Base-by-base conservation (phyloP, 805 yeast genomes). In the Candida sonorensis region DNA sequence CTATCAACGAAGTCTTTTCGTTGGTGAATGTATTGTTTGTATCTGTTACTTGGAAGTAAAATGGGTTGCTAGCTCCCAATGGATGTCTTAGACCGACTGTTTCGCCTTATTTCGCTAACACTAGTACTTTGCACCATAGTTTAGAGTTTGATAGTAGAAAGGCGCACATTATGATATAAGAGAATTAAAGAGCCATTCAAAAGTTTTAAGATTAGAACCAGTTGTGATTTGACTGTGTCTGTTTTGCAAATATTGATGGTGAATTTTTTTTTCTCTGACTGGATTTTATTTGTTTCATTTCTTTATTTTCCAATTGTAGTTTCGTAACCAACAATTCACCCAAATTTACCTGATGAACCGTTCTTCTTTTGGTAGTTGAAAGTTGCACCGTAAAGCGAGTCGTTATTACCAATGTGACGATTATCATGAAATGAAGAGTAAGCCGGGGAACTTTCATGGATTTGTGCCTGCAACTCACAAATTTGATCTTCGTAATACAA, bases 301-400 rank as follows among this genome's bases (percentile, higher is more conserved):
- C n/a, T n/a, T n/a, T n/a, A n/a, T n/a, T n/a, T n/a, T n/a, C n/a
- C n/a, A n/a, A n/a, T n/a, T n/a, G n/a, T n/a, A n/a, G 85, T 50
- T 80, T 86, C 7, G 79, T 57, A 0, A 79, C 73, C 17, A 78
- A 59, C 88, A 87, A 80, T 7, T 86, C 86, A 20, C 87, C 88
- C 10, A 80, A 46, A 17, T 73, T 66, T 10, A 76, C 70, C 26
- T 78, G 79, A 29, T 42, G 40, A 20, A 60, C 47, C 26, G 52
- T 59, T 7, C 8, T 46, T 44, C 5, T 25, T 31, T 1, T 28
- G 17, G 31, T 60, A 59, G 27, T 53, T 41, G 28, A 10, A 22
- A 10, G n/a, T 10, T 8, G 21, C 10, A 19, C 21, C 21, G 10
- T 19, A n/a, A n/a, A n/a, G n/a, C n/a, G n/a, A n/a, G n/a, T n/a